A percentile compares a stretch with the other conserved stretches of the same genome.
Evolutionary conservation across 306 rosid genomes (phyloP).

Genomic region (Trifolium pratense): DNA sequence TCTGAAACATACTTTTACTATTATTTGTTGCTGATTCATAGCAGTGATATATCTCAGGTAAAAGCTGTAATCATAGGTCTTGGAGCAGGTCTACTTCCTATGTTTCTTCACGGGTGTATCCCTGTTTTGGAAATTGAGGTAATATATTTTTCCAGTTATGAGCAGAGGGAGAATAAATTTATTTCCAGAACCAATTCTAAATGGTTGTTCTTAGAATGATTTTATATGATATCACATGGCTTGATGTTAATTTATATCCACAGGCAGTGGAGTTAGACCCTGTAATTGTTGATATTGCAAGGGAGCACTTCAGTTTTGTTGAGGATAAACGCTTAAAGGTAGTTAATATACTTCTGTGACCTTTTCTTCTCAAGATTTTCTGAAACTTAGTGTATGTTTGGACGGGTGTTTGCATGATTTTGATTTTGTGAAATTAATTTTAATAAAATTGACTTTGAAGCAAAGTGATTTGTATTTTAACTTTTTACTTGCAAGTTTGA

Average conservation of each 20-base stretch:
- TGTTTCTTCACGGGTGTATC: conserved; percentile 86
- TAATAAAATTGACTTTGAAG: neutral
- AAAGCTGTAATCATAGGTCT: conserved; percentile 84
- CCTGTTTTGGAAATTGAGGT: conserved; percentile 84
- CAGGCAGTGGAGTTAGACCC: conserved; percentile 96
- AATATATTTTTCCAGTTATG: conserved; percentile 26
- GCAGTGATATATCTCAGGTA: conserved; percentile 61
- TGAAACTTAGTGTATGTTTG: neutral
- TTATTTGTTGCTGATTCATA: conserved; percentile 37
- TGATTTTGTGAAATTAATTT: neutral
- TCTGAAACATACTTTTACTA: conserved; percentile 19
- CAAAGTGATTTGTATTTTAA: neutral
- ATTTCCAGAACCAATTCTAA: neutral
- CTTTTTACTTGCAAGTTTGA: neutral
- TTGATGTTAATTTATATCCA: conserved; percentile 33
- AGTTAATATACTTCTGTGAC: conserved; percentile 23
- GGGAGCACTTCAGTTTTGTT: conserved; percentile 64
- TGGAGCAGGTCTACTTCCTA: conserved; percentile 97
- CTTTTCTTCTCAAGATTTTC: conserved; percentile 8
- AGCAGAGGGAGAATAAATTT: neutral
- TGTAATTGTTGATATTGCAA: conserved; percentile 69
- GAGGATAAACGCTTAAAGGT: conserved; percentile 85
- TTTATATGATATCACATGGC: conserved; percentile 34
- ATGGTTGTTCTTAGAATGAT: conserved; percentile 27
- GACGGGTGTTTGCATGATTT: neutral